Evolutionary conservation across 176 grass and related monocot genomes (phyloP).

Genomic region (Thalia dealbata): DNA sequence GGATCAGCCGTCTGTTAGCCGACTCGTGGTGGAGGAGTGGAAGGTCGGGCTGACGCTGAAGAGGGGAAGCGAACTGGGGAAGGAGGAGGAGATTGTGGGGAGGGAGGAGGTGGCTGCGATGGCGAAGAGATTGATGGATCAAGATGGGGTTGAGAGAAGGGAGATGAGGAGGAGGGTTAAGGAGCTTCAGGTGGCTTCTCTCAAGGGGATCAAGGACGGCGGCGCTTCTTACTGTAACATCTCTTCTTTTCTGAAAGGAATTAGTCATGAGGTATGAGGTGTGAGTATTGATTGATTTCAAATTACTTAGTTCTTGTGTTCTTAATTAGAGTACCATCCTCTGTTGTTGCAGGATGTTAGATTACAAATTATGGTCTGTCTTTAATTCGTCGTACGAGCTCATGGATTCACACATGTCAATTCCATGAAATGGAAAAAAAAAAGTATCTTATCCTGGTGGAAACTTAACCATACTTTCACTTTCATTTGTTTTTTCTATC

Average conservation of each 20-base stretch:
- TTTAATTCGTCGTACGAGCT: too few species aligned
- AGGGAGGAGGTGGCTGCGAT: constrained; percentile 28
- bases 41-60: constrained; percentile 38
- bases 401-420: too few species aligned
- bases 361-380: too few species aligned
- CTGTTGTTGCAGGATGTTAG: too few species aligned
- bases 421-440: too few species aligned
- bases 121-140: constrained; percentile 34
- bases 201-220: constrained; percentile 19
- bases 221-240: constrained; percentile 29
- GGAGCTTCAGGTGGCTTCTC: constrained; percentile 24
- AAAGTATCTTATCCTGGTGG: too few species aligned
- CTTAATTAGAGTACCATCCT: too few species aligned
- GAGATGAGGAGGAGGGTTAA: constrained; percentile 23
- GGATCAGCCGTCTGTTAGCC: constrained; percentile 28
- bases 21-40: constrained; percentile 32
- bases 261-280: not conserved
- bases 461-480: too few species aligned
- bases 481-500: too few species aligned
- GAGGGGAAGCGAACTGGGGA: constrained; percentile 20
- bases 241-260: constrained; percentile 27
- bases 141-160: constrained; percentile 24
- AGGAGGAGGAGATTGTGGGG: constrained; percentile 22
- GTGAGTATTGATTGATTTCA: too few species aligned
- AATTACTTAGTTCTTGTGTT: too few species aligned